Evolutionary conservation across 768 basidiomycete genomes (phyloP).

Genomic region (Calocybe indica): DNA sequence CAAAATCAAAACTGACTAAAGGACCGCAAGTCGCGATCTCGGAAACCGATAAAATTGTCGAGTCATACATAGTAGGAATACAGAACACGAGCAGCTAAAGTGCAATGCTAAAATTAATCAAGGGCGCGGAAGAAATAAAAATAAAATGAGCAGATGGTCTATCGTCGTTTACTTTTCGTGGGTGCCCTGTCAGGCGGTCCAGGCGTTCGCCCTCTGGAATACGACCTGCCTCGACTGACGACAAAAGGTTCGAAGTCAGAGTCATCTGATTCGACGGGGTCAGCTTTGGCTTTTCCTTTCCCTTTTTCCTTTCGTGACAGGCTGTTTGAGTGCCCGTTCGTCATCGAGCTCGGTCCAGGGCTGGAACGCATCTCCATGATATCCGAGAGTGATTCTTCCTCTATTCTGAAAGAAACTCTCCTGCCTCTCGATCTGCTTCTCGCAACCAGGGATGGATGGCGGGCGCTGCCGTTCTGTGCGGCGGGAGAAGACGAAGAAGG

Average conservation of each 20-base stretch:
- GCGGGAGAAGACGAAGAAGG: slow-evolving; percentile 30
- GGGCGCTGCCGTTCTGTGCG: slow-evolving; percentile 17
- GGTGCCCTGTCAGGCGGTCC: slow-evolving; percentile 13
- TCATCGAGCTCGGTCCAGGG: too few species aligned
- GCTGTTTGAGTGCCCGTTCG: too few species aligned
- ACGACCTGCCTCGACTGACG: slow-evolving; percentile 6
- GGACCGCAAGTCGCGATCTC: too few species aligned
- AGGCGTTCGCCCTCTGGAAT: slow-evolving; percentile 23
- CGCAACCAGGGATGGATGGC: slow-evolving; percentile 32
- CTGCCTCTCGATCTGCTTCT: slow-evolving; percentile 51
- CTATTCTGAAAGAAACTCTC: slow-evolving; percentile 42
- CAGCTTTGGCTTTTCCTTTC: slow-evolving; percentile 10
- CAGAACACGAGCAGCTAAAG: too few species aligned
- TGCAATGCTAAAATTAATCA: too few species aligned
- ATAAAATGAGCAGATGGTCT: too few species aligned
- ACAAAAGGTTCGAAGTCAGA: slow-evolving; percentile 3
- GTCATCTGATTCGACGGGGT: not conserved
- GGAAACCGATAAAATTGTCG: too few species aligned
- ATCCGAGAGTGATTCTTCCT: not conserved
- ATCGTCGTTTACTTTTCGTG: too few species aligned
- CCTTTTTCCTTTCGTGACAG: not conserved
- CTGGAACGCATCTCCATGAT: too few species aligned
- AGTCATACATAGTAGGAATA: too few species aligned
- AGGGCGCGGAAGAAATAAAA: too few species aligned
- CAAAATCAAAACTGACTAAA: too few species aligned